These are phyloP conservation scores for Dysphania ambrosioides DNA, from an alignment of 148 eudicot genomes.

Conservation along the genomic window DNA sequence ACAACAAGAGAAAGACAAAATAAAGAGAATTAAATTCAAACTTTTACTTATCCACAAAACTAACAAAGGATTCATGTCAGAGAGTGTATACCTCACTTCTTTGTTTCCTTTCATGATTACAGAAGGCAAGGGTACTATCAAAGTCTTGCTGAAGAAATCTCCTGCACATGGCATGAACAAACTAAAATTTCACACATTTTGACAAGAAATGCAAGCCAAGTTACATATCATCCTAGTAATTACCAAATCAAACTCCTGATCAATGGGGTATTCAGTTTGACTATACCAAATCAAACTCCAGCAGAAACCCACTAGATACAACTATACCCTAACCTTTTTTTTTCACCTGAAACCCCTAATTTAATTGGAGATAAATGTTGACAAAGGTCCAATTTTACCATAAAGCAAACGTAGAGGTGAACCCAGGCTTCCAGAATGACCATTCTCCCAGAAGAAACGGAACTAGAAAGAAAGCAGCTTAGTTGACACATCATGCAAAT, in stretches of 20 bases:
- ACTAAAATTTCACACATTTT: constrained; percentile 1
- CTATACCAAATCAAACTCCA: too few relatives aligned
- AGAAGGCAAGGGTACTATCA: constrained; percentile 81
- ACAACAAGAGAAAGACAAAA: not conserved
- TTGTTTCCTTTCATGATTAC: constrained; percentile 86
- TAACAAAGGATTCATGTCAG: not conserved
- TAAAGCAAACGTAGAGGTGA: not conserved
- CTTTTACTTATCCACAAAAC: constrained; percentile 3
- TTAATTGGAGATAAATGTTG: not conserved
- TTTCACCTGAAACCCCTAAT: not conserved
- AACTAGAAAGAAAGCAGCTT: not conserved
- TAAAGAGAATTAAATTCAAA: not conserved
- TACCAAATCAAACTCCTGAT: not conserved
- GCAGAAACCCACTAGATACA: not conserved
- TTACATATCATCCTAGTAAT: not conserved
- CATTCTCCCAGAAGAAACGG: not conserved
- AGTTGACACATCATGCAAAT: not conserved
- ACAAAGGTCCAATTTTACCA: not conserved
- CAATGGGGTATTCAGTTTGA: not conserved
- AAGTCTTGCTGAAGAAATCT: constrained; percentile 87
- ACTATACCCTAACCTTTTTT: not conserved
- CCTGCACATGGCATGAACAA: constrained; percentile 39
- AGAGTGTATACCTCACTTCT: constrained; percentile 64
- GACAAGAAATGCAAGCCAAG: not conserved
- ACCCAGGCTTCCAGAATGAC: not conserved